These are phyloP conservation scores for Yamadazyma buinensis DNA, from an alignment of 1,139 yeast genomes.

Conservation along the genomic window DNA sequence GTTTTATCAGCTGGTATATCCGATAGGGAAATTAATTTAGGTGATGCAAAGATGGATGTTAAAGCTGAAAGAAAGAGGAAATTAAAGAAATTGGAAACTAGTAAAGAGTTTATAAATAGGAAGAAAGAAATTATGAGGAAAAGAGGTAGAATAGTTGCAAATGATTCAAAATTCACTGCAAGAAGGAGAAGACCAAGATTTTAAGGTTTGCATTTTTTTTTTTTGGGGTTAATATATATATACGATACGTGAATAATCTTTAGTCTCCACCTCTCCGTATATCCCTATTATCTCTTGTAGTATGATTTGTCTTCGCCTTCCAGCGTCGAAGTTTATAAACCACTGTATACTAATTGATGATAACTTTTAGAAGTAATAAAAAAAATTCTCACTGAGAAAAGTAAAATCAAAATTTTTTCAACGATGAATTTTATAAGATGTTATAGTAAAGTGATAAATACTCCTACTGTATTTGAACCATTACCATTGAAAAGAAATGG, in stretches of 20 bases:
- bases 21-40: slow-evolving; percentile 64
- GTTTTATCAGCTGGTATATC: slow-evolving; percentile 87
- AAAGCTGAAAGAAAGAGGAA: slow-evolving; percentile 27
- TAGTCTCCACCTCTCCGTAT: no score
- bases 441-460: no score
- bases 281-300: no score
- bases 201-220: slow-evolving; percentile 24
- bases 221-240: no score
- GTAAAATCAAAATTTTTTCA: no score
- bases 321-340: no score
- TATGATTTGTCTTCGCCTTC: no score
- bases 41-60: slow-evolving; percentile 76
- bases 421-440: no score
- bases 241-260: no score
- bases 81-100: slow-evolving; percentile 62
- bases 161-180: slow-evolving; percentile 89
- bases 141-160: slow-evolving; percentile 86
- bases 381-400: no score
- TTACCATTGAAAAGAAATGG: slow-evolving; percentile 52
- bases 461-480: slow-evolving; percentile 50
- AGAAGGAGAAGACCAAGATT: slow-evolving; percentile 88
- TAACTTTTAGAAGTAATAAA: no score
- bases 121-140: slow-evolving; percentile 93
- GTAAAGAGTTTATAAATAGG: slow-evolving; percentile 77
- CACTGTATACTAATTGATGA: no score